Percentiles rank a stretch among this genome's conserved stretches.
Evolutionary conservation across 2,329 filamentous ascomycete species (phyloP).

Genomic region (Aspergillus ibericus): DNA sequence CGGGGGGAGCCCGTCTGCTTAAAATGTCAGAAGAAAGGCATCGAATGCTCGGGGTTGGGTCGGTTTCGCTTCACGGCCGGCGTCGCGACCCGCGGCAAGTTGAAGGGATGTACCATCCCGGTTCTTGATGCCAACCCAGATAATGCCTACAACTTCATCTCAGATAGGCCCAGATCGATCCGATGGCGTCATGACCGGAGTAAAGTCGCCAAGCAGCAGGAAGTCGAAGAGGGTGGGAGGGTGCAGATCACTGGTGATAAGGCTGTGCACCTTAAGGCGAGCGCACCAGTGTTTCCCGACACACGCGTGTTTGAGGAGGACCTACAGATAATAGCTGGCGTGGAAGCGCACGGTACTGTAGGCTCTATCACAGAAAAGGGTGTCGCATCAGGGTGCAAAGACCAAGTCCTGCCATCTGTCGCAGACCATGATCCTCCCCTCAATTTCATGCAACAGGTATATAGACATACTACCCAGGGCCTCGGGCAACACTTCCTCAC

Average conservation of each 20-base stretch:
- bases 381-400: neutral
- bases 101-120: conserved; percentile 18
- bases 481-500: neutral
- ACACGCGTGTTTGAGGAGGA: too few species aligned
- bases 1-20: conserved; percentile 30
- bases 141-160: neutral
- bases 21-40: conserved; percentile 34
- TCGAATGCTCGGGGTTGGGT: conserved; percentile 33
- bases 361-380: neutral
- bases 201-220: neutral
- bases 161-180: neutral
- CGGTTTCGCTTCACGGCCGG: conserved; percentile 30
- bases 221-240: neutral
- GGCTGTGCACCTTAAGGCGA: too few species aligned
- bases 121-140: neutral
- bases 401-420: neutral
- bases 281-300: too few species aligned
- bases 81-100: conserved; percentile 18
- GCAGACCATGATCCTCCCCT: neutral
- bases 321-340: too few species aligned
- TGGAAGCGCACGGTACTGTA: too few species aligned
- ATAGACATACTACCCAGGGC: neutral
- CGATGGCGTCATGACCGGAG: neutral
- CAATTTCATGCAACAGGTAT: neutral
- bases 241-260: neutral